Evolutionary conservation across 352 stramenopile species (phyloP), one percentile per base, ranked within the genome.

Genomic region (Phytophthora melonis): DNA sequence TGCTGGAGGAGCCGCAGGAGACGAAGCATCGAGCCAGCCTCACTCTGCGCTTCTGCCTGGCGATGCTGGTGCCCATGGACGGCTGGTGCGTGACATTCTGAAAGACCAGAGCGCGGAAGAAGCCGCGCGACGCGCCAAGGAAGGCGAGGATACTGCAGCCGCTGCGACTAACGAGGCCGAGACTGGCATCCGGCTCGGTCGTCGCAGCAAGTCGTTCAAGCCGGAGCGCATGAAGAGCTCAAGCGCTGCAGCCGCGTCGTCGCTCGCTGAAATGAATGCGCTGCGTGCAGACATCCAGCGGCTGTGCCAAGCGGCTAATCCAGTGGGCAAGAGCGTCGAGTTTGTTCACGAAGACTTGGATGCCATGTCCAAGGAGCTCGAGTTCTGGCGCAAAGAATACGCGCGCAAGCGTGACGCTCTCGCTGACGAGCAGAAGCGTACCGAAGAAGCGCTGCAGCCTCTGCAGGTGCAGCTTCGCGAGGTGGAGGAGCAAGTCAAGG

Each of bases 291-390:
- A 86, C 25, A 97, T 99, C 67, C 96, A 99, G 71, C 80, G 83
- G 45, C 88, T 99, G 43, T 98, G 93, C 59, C 92, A 98, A 78
- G 92, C 89, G 7, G 95, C 94, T 1, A 93, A 97, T 30, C 95
- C 92, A 7, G 86, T 98, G 49, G 94, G 89, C 16, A 94, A 96
- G 58, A 98, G 89, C 63, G 94, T 99, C 69, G 93, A 98, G 79
- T 98, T 97, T 80, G 92, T 99, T 19, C 86, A 97, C 69, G 91
- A 98, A 67, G 96, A 99, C 78, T 75, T 99, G 68, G 92, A 94
- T 43, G 82, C 88, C n/a, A 98, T 99, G 94, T 86, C 83, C 7
- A 96, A 94, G 66, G 96, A 99, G 75, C 89, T 98, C 36, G 89
- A 96, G 53, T 86, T 93, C 61, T 99, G 96, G 96, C 87, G 89